phyloP scores from a whole-genome alignment of 2,329 filamentous ascomycete genomes.

The Aureobasidium vineae region DNA sequence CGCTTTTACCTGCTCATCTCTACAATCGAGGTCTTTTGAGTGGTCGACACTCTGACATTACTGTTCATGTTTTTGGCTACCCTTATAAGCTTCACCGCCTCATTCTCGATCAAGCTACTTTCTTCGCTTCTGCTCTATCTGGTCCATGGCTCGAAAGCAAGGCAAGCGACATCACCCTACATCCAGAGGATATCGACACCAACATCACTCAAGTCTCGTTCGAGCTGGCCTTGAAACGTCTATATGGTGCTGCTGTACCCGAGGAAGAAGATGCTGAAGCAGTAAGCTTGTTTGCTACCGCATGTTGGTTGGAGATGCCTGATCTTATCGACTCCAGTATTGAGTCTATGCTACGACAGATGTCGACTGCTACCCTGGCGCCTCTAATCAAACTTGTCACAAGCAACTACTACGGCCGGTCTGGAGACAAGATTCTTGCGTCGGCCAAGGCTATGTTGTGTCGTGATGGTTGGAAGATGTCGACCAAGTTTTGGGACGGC shows the following conservation, averaged over 20 bases:
- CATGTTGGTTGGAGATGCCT: conserved; percentile 59
- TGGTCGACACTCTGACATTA: conserved; percentile 56
- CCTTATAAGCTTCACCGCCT: conserved; percentile 55
- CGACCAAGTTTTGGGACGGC: conserved; percentile 54
- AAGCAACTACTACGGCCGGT: conserved; percentile 55
- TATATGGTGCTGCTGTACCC: conserved; percentile 53
- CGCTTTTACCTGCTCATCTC: conserved; percentile 51
- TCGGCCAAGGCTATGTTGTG: conserved; percentile 60
- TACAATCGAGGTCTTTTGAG: conserved; percentile 53
- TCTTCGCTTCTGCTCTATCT: conserved; percentile 55
- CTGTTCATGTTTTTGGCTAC: conserved; percentile 53
- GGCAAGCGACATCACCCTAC: conserved; percentile 52
- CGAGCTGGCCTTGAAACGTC: conserved; percentile 54
- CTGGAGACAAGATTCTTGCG: conserved; percentile 55
- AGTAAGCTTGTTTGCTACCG: conserved; percentile 56
- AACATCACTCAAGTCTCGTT: conserved; percentile 55
- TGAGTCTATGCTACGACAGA: conserved; percentile 55
- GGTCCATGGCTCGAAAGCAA: conserved; percentile 57
- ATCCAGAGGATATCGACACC: conserved; percentile 54
- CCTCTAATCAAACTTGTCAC: conserved; percentile 55
- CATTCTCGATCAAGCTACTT: conserved; percentile 56
- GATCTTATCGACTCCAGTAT: conserved; percentile 55
- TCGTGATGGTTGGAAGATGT: conserved; percentile 58
- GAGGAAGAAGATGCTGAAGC: conserved; percentile 54
- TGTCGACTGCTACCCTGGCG: conserved; percentile 51